These are phyloP conservation scores for Blastomyces percursus DNA, from an alignment of 2,329 filamentous ascomycete genomes.

Conservation along the genomic window DNA sequence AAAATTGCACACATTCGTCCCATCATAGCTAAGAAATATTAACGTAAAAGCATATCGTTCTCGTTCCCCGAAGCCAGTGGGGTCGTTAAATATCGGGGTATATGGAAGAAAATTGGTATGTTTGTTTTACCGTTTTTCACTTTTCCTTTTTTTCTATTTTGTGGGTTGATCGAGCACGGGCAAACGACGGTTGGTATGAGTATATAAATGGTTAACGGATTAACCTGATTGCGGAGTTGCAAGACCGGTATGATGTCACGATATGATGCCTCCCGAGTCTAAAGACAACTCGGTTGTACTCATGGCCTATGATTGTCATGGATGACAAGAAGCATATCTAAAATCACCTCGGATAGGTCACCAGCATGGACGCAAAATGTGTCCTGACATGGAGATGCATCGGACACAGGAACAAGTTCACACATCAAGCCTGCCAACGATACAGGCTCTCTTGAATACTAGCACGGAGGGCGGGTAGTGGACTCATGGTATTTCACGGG, in stretches of 20 bases:
- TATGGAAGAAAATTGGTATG: not conserved
- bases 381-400: not conserved
- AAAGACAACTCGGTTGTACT: not conserved
- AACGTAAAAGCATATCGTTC: not conserved
- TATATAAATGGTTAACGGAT: not conserved
- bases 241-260: not conserved
- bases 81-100: not conserved
- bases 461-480: not conserved
- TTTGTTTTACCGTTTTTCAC: too few species aligned
- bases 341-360: not conserved
- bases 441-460: not conserved
- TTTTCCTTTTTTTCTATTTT: too few species aligned
- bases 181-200: not conserved
- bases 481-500: not conserved
- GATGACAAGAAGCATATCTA: not conserved
- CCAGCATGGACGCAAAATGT: not conserved
- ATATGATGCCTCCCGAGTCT: not conserved
- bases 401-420: too few species aligned
- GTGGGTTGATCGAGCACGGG: not conserved
- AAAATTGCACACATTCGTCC: not conserved
- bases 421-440: not conserved
- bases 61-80: not conserved
- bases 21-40: not conserved
- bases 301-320: not conserved
- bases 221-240: not conserved